Conservation (phyloP, 2,329 filamentous ascomycete genomes). For the Sporothrix pallida region DNA sequence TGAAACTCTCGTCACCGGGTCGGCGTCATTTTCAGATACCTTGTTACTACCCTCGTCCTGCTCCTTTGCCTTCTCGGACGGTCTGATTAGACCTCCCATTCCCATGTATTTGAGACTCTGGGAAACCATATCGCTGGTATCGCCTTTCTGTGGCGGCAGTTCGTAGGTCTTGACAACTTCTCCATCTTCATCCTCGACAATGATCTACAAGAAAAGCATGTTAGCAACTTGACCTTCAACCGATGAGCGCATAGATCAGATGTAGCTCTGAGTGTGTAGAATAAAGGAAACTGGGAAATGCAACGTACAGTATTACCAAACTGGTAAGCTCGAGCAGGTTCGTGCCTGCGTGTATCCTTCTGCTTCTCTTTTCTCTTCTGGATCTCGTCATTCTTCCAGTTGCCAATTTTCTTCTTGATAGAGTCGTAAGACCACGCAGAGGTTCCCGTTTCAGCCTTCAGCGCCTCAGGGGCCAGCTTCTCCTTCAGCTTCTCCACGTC, state of each 20-base stretch:
- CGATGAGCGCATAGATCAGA: too few relatives aligned
- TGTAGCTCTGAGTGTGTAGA: too few relatives aligned
- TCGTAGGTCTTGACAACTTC: conserved; percentile 87
- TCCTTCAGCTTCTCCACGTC: conserved; percentile 38
- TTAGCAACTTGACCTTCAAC: background rate
- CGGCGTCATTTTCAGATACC: conserved; percentile 40
- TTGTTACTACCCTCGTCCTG: conserved; percentile 43
- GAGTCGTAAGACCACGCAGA: conserved; percentile 53
- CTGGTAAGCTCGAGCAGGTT: conserved; percentile 82
- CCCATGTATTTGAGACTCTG: conserved; percentile 61
- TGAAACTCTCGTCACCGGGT: conserved; percentile 42
- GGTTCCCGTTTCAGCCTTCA: conserved; percentile 45
- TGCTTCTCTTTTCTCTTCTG: conserved; percentile 66
- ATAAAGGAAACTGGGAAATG: too few relatives aligned
- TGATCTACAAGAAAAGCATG: conserved; percentile 56
- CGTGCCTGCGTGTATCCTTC: conserved; percentile 62
- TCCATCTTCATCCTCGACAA: conserved; percentile 82
- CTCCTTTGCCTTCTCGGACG: conserved; percentile 45
- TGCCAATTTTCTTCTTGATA: conserved; percentile 57
- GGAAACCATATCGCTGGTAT: conserved; percentile 47
- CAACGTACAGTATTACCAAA: conserved; percentile 75
- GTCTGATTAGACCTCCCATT: conserved; percentile 54
- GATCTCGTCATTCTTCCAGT: conserved; percentile 65
- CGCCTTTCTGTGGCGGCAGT: conserved; percentile 62
- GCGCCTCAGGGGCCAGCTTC: conserved; percentile 35